Evolutionary conservation across 768 basidiomycete genomes (phyloP).

Genomic region (Gloeophyllum trabeum): DNA sequence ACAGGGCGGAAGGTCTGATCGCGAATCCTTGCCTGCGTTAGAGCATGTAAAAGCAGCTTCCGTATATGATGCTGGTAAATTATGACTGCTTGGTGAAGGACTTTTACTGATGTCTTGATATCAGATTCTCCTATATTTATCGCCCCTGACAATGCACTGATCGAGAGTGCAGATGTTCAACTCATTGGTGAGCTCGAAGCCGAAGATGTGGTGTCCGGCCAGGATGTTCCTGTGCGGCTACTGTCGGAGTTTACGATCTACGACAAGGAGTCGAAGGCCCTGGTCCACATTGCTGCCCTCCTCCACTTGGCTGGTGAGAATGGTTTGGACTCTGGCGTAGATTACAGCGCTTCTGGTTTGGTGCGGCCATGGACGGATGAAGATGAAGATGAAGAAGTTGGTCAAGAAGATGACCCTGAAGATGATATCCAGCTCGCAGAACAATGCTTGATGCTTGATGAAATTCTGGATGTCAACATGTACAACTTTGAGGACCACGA

Average conservation of each 20-base stretch:
- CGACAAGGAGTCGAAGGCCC: constrained; percentile 20
- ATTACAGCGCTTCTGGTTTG: constrained; percentile 25
- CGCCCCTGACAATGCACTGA: constrained; percentile 10
- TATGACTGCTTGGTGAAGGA: too few species aligned
- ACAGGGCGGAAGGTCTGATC: constrained; percentile 7
- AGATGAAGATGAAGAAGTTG: constrained; percentile 16
- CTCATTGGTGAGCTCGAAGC: constrained; percentile 30
- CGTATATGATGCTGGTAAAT: too few species aligned
- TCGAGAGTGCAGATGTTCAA: constrained; percentile 29
- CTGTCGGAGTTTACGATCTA: constrained; percentile 47
- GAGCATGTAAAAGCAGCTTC: too few species aligned
- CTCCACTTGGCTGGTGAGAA: too few species aligned
- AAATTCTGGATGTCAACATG: constrained; percentile 34
- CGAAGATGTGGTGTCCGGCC: constrained; percentile 18
- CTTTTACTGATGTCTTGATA: too few species aligned
- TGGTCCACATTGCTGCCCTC: constrained; percentile 31
- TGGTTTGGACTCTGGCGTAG: constrained; percentile 15
- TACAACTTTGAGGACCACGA: constrained; percentile 24
- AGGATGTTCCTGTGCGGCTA: constrained; percentile 42
- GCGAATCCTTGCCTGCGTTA: constrained; percentile 12
- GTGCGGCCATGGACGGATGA: constrained; percentile 25
- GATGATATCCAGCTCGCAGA: too few species aligned
- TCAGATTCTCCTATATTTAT: constrained; percentile 9
- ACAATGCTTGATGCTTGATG: too few species aligned
- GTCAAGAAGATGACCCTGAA: constrained; percentile 13